A percentile compares a stretch with the other conserved stretches of the same genome.
Conservation (phyloP, 257 asterid genomes). For the Parsonsia alboflavescens region DNA sequence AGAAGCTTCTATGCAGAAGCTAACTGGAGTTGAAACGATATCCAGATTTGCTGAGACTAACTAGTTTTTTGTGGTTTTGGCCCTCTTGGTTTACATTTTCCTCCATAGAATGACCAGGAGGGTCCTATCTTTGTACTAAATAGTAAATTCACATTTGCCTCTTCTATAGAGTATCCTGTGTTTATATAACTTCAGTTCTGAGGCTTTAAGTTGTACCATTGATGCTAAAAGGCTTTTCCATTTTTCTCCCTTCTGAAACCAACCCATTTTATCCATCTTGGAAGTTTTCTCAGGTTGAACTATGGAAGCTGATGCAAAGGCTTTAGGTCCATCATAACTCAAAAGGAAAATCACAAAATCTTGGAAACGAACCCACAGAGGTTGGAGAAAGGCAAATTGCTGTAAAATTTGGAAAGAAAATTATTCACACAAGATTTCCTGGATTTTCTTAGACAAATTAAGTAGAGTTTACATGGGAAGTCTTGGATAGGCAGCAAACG, state of each 20-base stretch:
- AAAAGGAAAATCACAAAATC: too few relatives aligned
- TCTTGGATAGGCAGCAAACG: background rate
- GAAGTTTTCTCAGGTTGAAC: background rate
- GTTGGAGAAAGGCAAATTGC: background rate
- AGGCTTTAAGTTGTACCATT: background rate
- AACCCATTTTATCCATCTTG: background rate
- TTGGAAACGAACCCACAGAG: background rate
- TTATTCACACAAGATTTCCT: background rate
- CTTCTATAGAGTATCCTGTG: background rate
- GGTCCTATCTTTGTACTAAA: background rate
- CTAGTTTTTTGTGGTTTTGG: background rate
- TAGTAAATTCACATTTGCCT: background rate
- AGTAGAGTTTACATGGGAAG: background rate
- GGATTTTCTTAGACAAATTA: background rate
- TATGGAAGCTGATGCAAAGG: background rate
- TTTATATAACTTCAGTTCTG: background rate
- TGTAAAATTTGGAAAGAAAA: background rate
- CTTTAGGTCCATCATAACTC: background rate
- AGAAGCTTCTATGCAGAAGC: constrained; percentile 37
- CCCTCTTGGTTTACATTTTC: background rate
- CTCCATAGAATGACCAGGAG: background rate
- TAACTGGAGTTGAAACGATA: constrained; percentile 15
- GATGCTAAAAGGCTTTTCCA: background rate
- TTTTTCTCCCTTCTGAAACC: background rate
- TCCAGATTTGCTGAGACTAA: background rate